A percentile compares a stretch with the other conserved stretches of the same genome.
phyloP scores from a whole-genome alignment of 805 yeast genomes.

The Metschnikowia lochheadii region DNA sequence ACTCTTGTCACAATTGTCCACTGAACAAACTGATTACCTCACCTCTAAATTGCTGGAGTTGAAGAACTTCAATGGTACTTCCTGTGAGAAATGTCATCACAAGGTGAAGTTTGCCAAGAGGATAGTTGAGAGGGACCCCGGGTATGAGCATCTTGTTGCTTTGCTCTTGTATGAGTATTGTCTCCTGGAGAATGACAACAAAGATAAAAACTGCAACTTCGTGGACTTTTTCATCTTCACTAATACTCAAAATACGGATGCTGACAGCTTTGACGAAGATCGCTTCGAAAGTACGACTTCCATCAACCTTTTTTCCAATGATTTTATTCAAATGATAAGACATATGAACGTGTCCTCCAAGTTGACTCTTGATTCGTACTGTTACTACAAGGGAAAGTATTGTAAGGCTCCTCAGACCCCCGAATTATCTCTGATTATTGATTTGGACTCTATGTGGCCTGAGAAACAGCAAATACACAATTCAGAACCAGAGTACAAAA shows the following conservation, averaged over 20 bases:
- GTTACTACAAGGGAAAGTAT: slow-evolving; percentile 41
- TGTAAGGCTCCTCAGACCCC: slow-evolving; percentile 56
- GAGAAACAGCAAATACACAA: slow-evolving; percentile 24
- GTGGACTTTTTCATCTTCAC: slow-evolving; percentile 38
- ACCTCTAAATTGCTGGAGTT: slow-evolving; percentile 25
- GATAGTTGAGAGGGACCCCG: slow-evolving; percentile 27
- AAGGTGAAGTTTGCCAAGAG: slow-evolving; percentile 28
- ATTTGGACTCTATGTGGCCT: slow-evolving; percentile 36
- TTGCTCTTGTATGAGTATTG: slow-evolving; percentile 36
- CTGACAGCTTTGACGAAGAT: slow-evolving; percentile 15
- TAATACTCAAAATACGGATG: slow-evolving; percentile 22
- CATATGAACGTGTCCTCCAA: slow-evolving; percentile 35
- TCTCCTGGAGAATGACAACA: slow-evolving; percentile 23
- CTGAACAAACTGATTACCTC: slow-evolving; percentile 28
- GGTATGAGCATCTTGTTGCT: slow-evolving; percentile 32
- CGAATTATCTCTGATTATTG: slow-evolving; percentile 36
- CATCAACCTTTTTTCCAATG: slow-evolving; percentile 36
- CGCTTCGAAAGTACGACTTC: slow-evolving; percentile 25
- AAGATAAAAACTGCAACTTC: slow-evolving; percentile 31
- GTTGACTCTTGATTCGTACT: slow-evolving; percentile 46
- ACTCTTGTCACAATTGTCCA: slow-evolving; percentile 23
- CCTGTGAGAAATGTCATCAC: slow-evolving; percentile 35
- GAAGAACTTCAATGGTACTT: slow-evolving; percentile 28
- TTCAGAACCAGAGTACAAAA: slow-evolving; percentile 29
- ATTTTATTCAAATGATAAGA: slow-evolving; percentile 34